Evolutionary conservation across 139 green algal species (phyloP).

Genomic region (Penium margaritaceum): DNA sequence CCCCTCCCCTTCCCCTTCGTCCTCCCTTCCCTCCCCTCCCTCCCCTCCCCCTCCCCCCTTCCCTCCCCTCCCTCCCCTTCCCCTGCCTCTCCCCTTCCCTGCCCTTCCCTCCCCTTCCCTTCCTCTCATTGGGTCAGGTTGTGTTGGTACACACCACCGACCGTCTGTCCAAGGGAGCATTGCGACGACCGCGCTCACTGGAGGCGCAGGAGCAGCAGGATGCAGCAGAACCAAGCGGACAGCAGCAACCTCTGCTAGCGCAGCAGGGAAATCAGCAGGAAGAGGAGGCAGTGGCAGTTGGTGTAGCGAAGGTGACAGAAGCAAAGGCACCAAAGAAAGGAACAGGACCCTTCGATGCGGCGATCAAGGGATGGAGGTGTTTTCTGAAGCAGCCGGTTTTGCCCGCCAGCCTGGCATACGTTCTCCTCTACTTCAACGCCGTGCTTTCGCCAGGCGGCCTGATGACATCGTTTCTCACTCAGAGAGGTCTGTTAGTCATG

Average conservation of each 20-base stretch:
- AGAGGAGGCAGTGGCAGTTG: not conserved
- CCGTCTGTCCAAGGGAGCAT: slow-evolving; percentile 8
- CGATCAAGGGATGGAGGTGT: slow-evolving; percentile 19
- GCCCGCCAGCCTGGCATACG: slow-evolving; percentile 33
- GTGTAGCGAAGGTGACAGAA: not conserved
- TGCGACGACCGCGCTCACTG: not conserved
- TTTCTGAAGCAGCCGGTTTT: slow-evolving; percentile 33
- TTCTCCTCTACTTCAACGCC: slow-evolving; percentile 41
- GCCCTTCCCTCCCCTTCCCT: not conserved
- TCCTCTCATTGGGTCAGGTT: slow-evolving; percentile 3
- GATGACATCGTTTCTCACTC: slow-evolving; percentile 26
- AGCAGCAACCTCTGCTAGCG: not conserved
- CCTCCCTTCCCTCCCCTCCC: too few species aligned
- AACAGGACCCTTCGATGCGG: not conserved
- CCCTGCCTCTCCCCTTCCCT: not conserved
- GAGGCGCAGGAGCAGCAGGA: not conserved
- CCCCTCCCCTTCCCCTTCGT: too few species aligned
- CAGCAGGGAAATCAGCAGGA: not conserved
- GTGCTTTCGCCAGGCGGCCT: slow-evolving; percentile 34
- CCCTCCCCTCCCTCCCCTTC: not conserved
- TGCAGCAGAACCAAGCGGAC: not conserved
- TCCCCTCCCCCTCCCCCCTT: not conserved
- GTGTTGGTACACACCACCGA: slow-evolving; percentile 16
- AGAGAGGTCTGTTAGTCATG: too few species aligned
- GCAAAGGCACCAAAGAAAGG: not conserved